Evolutionary conservation across 2,329 filamentous ascomycete genomes (phyloP).

Genomic region (Chaetoscypha palmicola): DNA sequence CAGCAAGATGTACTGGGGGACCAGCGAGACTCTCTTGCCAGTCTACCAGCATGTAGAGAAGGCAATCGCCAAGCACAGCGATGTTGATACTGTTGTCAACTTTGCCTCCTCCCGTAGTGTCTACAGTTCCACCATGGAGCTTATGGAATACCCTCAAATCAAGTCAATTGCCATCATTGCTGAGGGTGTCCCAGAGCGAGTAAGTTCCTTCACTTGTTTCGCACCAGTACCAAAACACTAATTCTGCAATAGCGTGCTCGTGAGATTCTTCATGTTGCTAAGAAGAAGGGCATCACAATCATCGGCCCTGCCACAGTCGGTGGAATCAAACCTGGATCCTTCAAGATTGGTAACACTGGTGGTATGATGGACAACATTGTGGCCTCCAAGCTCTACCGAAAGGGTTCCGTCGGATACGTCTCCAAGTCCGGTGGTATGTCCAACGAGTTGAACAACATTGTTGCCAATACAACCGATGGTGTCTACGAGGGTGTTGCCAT

Average conservation of each 20-base stretch:
- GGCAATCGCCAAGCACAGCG: slow-evolving; percentile 91
- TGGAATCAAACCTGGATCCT: slow-evolving; percentile 98
- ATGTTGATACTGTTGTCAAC: slow-evolving; percentile 98
- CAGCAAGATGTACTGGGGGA: slow-evolving; percentile 99
- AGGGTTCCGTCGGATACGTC: slow-evolving; percentile 97
- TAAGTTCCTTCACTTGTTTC: slow-evolving; percentile 45
- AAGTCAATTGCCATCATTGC: slow-evolving; percentile 99
- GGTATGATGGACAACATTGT: slow-evolving; percentile 99
- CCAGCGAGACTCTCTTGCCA: slow-evolving; percentile 94
- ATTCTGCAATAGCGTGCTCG: slow-evolving; percentile 88
- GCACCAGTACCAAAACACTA: too few relatives aligned
- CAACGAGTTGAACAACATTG: slow-evolving; percentile 99
- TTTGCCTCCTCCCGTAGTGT: slow-evolving; percentile 98
- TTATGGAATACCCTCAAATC: slow-evolving; percentile 95
- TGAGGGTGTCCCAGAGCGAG: slow-evolving; percentile 96
- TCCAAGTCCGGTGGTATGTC: slow-evolving; percentile 99
- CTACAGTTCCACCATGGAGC: slow-evolving; percentile 96
- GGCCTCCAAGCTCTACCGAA: slow-evolving; percentile 98
- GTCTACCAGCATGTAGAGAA: slow-evolving; percentile 94
- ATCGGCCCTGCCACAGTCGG: slow-evolving; percentile 97
- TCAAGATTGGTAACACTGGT: slow-evolving; percentile 99
- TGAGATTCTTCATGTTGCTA: slow-evolving; percentile 92
- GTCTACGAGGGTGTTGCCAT: slow-evolving; percentile 99
- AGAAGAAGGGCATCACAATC: slow-evolving; percentile 99
- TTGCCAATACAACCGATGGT: slow-evolving; percentile 91